Evolutionary conservation across 129 eudicot species (phyloP).

Genomic region (Erigeron canadensis): DNA sequence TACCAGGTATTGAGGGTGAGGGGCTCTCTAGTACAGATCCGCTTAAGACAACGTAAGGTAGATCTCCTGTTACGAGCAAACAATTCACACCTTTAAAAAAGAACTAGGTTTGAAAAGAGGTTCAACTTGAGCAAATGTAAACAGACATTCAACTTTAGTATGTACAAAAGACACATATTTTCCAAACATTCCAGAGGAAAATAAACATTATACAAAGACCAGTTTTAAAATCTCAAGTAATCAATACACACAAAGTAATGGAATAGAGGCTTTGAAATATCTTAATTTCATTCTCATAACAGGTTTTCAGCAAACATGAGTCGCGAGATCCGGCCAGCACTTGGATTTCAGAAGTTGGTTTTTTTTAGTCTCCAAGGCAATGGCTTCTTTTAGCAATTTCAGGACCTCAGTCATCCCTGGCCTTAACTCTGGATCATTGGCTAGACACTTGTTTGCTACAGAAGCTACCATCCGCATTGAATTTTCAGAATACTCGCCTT

Average conservation of each 20-base stretch:
- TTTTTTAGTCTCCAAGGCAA: background rate
- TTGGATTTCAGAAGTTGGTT: background rate
- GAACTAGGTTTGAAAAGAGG: background rate
- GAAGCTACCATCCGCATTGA: slow-evolving; percentile 51
- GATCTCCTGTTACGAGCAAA: too few relatives aligned
- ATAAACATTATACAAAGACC: background rate
- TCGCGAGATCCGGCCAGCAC: background rate
- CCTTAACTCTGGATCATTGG: slow-evolving; percentile 45
- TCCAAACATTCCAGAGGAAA: too few relatives aligned
- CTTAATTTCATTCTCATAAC: background rate
- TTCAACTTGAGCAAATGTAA: background rate
- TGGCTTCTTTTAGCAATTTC: slow-evolving; percentile 47
- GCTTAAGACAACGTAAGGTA: too few relatives aligned
- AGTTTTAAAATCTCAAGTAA: background rate
- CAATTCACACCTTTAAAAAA: too few relatives aligned
- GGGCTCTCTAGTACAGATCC: too few relatives aligned
- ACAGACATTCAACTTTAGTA: background rate
- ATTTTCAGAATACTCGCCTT: slow-evolving; percentile 31
- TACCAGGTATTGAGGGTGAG: too few relatives aligned
- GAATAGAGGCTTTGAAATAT: too few relatives aligned
- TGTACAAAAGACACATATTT: background rate
- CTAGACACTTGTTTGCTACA: slow-evolving; percentile 55
- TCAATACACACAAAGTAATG: background rate
- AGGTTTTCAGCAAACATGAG: background rate
- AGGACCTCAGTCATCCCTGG: slow-evolving; percentile 61